Evolutionary conservation across 345 rosid genomes (phyloP), one percentile per base, ranked within the genome.

Genomic region (Conringia planisiliqua): DNA sequence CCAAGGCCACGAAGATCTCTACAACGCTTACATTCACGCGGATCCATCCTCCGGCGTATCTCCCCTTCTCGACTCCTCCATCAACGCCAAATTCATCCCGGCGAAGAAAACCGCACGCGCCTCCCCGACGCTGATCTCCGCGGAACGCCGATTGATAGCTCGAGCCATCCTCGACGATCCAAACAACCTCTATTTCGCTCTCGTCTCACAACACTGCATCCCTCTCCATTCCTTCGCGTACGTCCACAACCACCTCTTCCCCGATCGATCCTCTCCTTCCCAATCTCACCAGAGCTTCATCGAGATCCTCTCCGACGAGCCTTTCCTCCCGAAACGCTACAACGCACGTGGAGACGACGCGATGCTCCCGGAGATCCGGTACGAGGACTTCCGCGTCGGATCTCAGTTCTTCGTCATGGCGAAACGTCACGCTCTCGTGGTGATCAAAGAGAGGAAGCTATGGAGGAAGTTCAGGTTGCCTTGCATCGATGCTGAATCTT

Each of bases 321-420:
- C 94, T 0, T 83, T 86, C 63, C 79, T 93, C 10, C 81, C 66
- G 8, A 87, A 82, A 18, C 83, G 97, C 0, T 93, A 89, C 85
- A 62, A 22, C 24, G 93, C 97, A 0, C 78, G 97, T 4, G 98
- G 98, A 0, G 72, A 79, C 7, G 16, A 68, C 55, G 82, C 48
- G 46, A 86, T 93, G 97, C 56, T 88, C 0, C 97, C 98, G 0
- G 97, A 91, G 66, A 78, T 93, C 7, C 73, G 80, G 2, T 89
- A 79, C 75, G 77, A 83, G 44, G 76, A 78, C 22, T 93, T 93
- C 73, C 72, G 94, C 22, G 94, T 86, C 1, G 97, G 98, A 56
- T 93, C 97, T n/a, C 96, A 90, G 85, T 93, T 93, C 72, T 90
- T 90, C 76, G 79, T 89, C 5, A 36, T 93, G 11, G 85, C 90